Percentiles rank a stretch among this genome's conserved stretches.
Evolutionary conservation across 805 yeast genomes (phyloP).

Genomic region (Pichia heedii): DNA sequence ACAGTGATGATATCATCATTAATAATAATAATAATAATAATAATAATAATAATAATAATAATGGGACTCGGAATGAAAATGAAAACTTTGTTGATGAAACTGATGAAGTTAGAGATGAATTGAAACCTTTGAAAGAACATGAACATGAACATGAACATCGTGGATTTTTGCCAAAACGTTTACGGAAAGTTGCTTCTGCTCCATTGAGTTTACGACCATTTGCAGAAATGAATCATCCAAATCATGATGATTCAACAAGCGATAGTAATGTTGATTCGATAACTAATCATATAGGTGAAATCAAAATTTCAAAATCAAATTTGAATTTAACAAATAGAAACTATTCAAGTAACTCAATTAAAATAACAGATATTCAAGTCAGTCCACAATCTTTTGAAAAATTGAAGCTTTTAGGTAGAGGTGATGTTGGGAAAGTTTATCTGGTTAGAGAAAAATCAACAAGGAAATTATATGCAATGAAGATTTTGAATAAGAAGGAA

Average conservation of each 20-base stretch:
- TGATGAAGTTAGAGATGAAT: conserved; percentile 11
- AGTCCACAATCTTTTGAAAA: conserved; percentile 83
- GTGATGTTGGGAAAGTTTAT: conserved; percentile 96
- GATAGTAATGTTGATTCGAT: conserved; percentile 13
- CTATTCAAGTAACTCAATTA: conserved; percentile 68
- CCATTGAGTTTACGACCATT: conserved; percentile 50
- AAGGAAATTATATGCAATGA: conserved; percentile 81
- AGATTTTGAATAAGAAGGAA: conserved; percentile 79
- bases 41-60: neutral
- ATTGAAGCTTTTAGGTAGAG: conserved; percentile 84
- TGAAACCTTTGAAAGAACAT: conserved; percentile 10
- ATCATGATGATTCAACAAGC: neutral
- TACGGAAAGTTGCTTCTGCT: conserved; percentile 78
- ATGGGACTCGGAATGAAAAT: neutral
- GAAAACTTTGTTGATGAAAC: neutral
- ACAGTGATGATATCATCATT: neutral
- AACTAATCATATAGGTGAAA: conserved; percentile 31
- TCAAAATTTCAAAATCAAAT: conserved; percentile 22
- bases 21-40: neutral
- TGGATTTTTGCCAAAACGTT: conserved; percentile 29
- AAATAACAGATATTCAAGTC: conserved; percentile 69
- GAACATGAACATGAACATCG: conserved; percentile 1
- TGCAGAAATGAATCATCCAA: conserved; percentile 10
- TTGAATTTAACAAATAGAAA: conserved; percentile 46
- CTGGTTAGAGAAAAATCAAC: conserved; percentile 76